Evolutionary conservation across 1,139 yeast genomes (phyloP).

Genomic region (Arxiozyma slooffiae): DNA sequence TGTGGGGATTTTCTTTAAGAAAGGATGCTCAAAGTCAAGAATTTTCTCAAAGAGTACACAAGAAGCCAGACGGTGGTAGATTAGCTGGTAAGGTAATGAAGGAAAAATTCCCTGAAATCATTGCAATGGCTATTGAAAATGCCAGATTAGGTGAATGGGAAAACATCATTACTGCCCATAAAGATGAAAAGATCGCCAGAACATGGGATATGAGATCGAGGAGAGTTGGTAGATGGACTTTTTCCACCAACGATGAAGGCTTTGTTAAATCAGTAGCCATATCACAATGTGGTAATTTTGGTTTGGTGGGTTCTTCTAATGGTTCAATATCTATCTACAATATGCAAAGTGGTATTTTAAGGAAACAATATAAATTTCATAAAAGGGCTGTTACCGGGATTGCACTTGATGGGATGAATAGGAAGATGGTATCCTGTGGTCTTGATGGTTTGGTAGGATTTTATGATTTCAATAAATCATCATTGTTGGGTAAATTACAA

Average conservation of each 20-base stretch:
- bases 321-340: slow-evolving; percentile 90
- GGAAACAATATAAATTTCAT: slow-evolving; percentile 60
- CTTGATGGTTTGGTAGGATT: slow-evolving; percentile 85
- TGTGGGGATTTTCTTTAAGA: slow-evolving; percentile 87
- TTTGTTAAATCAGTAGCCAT: slow-evolving; percentile 72
- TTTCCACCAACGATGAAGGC: slow-evolving; percentile 69
- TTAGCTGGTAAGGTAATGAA: slow-evolving; percentile 44
- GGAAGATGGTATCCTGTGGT: slow-evolving; percentile 77
- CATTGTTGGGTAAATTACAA: slow-evolving; percentile 56
- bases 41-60: slow-evolving; percentile 67
- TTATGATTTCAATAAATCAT: slow-evolving; percentile 70
- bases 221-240: slow-evolving; percentile 65
- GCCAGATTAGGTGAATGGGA: slow-evolving; percentile 92
- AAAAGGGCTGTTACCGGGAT: slow-evolving; percentile 79
- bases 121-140: slow-evolving; percentile 61
- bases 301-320: slow-evolving; percentile 75
- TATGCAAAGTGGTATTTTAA: slow-evolving; percentile 74
- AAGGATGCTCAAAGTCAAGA: slow-evolving; percentile 97
- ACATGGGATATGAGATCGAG: slow-evolving; percentile 86
- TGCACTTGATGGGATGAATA: slow-evolving; percentile 82
- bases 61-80: slow-evolving; percentile 45
- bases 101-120: slow-evolving; percentile 66
- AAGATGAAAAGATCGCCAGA: slow-evolving; percentile 72
- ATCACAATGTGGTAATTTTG: slow-evolving; percentile 93
- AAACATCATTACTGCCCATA: slow-evolving; percentile 84